Conservation (phyloP, 2,329 filamentous ascomycete genomes). For the Fusarium devonianum region DNA sequence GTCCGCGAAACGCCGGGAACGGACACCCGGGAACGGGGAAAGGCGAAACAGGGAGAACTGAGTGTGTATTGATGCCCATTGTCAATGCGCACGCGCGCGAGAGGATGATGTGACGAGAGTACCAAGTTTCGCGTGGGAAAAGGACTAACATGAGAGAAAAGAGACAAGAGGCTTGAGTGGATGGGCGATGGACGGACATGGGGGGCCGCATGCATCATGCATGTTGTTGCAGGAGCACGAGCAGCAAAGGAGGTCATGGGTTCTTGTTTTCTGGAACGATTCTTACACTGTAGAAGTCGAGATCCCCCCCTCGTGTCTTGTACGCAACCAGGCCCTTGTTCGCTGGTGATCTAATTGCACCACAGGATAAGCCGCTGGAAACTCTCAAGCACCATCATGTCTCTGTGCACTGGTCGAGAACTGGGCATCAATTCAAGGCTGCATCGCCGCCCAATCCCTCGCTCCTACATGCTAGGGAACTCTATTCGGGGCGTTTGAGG, state of each 20-base stretch:
- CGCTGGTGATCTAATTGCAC: no score
- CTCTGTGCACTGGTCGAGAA: slow-evolving; percentile 22
- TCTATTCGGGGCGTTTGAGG: slow-evolving; percentile 4
- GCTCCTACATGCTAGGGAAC: background rate
- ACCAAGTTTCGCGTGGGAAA: no score
- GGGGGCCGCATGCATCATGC: slow-evolving; percentile 2
- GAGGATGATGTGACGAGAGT: slow-evolving; percentile 1
- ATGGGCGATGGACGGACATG: background rate
- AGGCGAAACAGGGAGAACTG: no score
- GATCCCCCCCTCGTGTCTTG: background rate
- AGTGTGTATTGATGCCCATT: no score
- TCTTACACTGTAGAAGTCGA: slow-evolving; percentile 1
- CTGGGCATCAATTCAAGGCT: slow-evolving; percentile 29
- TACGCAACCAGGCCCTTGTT: no score
- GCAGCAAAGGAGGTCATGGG: slow-evolving; percentile 23
- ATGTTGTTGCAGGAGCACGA: slow-evolving; percentile 25
- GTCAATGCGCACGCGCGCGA: slow-evolving; percentile 17
- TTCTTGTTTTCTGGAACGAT: slow-evolving; percentile 28
- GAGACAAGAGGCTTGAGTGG: background rate
- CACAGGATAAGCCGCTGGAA: background rate
- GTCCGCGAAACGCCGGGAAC: no score
- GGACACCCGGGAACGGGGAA: no score
- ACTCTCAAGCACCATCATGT: background rate
- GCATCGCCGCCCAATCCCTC: slow-evolving; percentile 4
- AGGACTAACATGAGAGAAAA: background rate